Base-by-base conservation (phyloP, 176 grass and related monocot species). In the Carex cristatella region DNA sequence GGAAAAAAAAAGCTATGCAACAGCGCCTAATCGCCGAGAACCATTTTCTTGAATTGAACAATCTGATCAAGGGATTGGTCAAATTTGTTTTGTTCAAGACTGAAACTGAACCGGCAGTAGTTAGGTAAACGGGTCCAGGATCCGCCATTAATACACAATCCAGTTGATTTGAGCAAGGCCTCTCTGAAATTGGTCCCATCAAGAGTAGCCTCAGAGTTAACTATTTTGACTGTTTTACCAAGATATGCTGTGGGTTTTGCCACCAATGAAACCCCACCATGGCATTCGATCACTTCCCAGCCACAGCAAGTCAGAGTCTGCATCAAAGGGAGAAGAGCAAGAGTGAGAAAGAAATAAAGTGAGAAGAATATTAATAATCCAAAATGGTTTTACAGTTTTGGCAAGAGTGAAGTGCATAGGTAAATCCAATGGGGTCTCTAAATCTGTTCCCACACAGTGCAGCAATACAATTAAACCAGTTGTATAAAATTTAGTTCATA, bases 111-210 rank as follows among this genome's bases (percentile, higher is more conserved):
- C 44, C 93, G 90, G 37, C 93, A 93, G 83, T 94, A 94, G 58
- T 88, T 79, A 0, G 86, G 87, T 53, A 99, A 88, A 49, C 93
- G 91, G 0, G 93, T 95, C 96, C 96, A 99, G 4, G 86, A 76
- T 84, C 93, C 94, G 32, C 96, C 91, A 84, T 93, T 99, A 77
- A 99, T 99, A 77, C 91, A 91, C 81, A 99, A 84, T 0, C 93
- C 91, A 0, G 96, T 99, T 65, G 91, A 75, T 78, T n/a, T 91
- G 1, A 95, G 87, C 65, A 94, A 55, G n/a, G 91, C 96, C 62
- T 95, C 88, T 77, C 89, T 92, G 67, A 99, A 91, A 84, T 92
- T 99, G 13, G 77, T 58, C 0, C 81, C 87, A 13, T 94, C 84
- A 13, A 99, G 84, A 79, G 84, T 87, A 40, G 80, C 90, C 35